phyloP scores from a whole-genome alignment of 805 yeast species.

The Pichia nanzhaoensis region DNA sequence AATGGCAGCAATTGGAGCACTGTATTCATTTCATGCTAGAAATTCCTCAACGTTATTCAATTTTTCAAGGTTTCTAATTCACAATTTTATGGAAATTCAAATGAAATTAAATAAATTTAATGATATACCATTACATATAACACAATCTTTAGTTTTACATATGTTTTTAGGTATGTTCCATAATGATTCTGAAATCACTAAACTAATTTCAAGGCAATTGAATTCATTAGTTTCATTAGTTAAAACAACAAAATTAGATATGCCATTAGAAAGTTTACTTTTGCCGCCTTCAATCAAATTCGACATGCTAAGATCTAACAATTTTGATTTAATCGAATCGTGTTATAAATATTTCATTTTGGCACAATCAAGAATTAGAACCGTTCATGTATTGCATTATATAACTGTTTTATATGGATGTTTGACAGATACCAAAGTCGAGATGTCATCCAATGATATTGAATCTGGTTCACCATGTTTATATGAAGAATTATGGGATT shows the following conservation, averaged over 20 bases:
- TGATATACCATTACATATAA: constrained; percentile 50
- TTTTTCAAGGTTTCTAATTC: constrained; percentile 59
- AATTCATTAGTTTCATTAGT: constrained; percentile 49
- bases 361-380: constrained; percentile 51
- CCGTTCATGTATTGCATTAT: constrained; percentile 45
- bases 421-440: constrained; percentile 36
- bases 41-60: constrained; percentile 68
- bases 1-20: constrained; percentile 85
- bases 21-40: constrained; percentile 72
- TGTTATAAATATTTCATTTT: constrained; percentile 46
- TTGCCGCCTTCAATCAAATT: constrained; percentile 35
- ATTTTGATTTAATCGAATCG: constrained; percentile 28
- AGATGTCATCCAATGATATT: constrained; percentile 38
- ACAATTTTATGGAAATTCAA: constrained; percentile 54
- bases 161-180: constrained; percentile 51
- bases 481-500: constrained; percentile 54
- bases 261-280: constrained; percentile 41
- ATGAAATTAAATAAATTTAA: constrained; percentile 40
- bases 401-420: constrained; percentile 42
- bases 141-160: constrained; percentile 50
- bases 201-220: constrained; percentile 45
- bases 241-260: constrained; percentile 44
- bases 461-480: constrained; percentile 61
- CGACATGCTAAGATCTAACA: constrained; percentile 15
- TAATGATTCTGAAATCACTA: constrained; percentile 44